These are phyloP conservation scores for Dinochytrium kinnereticum DNA, from an alignment of 371 early-diverging fungal genomes.

Conservation along the genomic window DNA sequence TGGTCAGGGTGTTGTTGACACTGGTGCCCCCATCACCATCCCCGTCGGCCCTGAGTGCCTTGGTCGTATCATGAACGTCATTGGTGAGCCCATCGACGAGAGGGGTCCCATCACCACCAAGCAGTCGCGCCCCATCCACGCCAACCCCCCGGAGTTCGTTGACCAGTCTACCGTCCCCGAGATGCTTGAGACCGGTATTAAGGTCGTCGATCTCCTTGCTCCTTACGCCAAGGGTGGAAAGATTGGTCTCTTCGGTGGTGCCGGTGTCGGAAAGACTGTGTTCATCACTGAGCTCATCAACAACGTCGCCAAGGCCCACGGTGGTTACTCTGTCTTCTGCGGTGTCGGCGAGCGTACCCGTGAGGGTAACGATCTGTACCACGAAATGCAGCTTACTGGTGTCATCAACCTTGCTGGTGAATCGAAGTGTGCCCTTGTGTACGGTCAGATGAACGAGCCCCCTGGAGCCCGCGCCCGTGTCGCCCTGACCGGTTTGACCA, in stretches of 20 bases:
- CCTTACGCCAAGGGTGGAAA: conserved; percentile 97
- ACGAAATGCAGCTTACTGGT: conserved; percentile 95
- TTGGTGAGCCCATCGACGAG: conserved; percentile 98
- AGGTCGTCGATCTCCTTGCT: conserved; percentile 97
- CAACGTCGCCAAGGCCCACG: conserved; percentile 98
- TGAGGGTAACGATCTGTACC: conserved; percentile 98
- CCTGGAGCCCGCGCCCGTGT: conserved; percentile 99
- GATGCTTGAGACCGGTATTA: conserved; percentile 97
- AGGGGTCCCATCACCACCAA: conserved; percentile 95
- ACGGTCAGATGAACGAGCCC: conserved; percentile 99
- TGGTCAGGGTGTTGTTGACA: conserved; percentile 94
- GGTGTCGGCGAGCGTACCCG: conserved; percentile 98
- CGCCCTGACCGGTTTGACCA: conserved; percentile 96
- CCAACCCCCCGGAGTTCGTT: conserved; percentile 92
- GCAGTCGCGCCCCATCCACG: conserved; percentile 88
- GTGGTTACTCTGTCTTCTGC: conserved; percentile 97
- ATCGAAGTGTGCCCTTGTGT: conserved; percentile 95
- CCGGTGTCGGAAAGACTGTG: conserved; percentile 99
- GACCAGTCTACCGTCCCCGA: conserved; percentile 97
- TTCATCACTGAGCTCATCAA: conserved; percentile 97
- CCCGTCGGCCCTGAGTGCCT: conserved; percentile 96
- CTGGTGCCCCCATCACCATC: conserved; percentile 92
- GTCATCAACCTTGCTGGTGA: conserved; percentile 94
- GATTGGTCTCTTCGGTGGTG: conserved; percentile 98
- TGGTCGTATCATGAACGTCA: conserved; percentile 98